Conservation (phyloP, 2,329 filamentous ascomycete species). For the Fusarium annulatum region DNA sequence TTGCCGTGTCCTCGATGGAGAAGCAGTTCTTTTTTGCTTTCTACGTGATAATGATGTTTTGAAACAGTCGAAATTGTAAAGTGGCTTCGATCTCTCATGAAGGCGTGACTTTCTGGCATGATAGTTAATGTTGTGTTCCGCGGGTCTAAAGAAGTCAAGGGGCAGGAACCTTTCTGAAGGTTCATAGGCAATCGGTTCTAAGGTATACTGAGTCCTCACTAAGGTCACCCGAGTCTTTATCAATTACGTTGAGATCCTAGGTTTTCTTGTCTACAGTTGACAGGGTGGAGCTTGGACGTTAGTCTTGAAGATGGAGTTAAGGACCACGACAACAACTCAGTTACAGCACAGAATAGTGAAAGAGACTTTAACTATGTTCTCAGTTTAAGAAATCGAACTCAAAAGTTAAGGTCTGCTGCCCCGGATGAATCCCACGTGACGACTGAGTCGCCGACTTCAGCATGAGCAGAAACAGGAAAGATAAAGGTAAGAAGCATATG, state of each 20-base stretch:
- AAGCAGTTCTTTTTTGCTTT: neutral
- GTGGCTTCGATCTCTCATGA: rapidly evolving
- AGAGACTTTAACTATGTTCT: too few species aligned
- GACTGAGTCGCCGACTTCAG: too few species aligned
- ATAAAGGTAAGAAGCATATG: rapidly evolving
- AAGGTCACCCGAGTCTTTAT: too few species aligned
- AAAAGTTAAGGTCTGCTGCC: neutral
- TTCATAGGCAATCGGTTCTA: rapidly evolving
- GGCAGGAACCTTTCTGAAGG: neutral
- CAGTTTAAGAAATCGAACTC: too few species aligned
- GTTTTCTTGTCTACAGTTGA: neutral
- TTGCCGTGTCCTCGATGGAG: rapidly evolving
- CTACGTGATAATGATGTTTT: rapidly evolving
- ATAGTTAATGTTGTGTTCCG: neutral
- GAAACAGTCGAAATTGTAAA: rapidly evolving
- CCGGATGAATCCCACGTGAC: neutral
- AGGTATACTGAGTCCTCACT: neutral
- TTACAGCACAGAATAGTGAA: too few species aligned
- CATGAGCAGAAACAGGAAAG: neutral
- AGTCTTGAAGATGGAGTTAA: neutral
- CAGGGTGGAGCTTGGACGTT: neutral
- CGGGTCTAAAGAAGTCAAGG: rapidly evolving
- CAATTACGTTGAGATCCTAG: neutral
- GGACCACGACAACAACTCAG: too few species aligned
- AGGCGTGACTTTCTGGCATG: rapidly evolving